These are phyloP conservation scores for Darksidea phi DNA, from an alignment of 495 filamentous ascomycete genomes.

Conservation along the genomic window DNA sequence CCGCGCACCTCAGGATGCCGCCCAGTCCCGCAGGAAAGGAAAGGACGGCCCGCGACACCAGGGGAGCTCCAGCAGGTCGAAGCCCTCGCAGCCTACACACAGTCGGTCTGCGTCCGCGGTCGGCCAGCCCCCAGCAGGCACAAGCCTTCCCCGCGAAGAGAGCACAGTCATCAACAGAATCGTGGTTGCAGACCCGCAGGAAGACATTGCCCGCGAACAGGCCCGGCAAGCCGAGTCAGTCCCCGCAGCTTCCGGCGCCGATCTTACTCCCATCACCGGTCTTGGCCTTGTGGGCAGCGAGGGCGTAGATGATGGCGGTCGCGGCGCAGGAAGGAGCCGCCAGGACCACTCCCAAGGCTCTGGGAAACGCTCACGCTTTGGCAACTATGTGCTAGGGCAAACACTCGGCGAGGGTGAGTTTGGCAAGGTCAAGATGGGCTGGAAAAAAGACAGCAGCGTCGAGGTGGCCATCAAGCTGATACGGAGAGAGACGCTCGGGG, in stretches of 20 bases:
- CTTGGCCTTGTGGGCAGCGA: constrained; percentile 56
- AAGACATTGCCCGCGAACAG: constrained; percentile 73
- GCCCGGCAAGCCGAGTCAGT: constrained; percentile 67
- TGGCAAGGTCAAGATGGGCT: constrained; percentile 98
- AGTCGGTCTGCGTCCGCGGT: constrained; percentile 49
- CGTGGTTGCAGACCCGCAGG: constrained; percentile 72
- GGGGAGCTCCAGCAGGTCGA: constrained; percentile 34
- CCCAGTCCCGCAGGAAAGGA: constrained; percentile 52
- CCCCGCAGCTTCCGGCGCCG: constrained; percentile 50
- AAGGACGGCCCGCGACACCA: constrained; percentile 48
- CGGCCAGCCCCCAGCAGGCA: constrained; percentile 43
- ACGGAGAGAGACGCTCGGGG: constrained; percentile 79
- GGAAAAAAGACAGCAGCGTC: constrained; percentile 92
- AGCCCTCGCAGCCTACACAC: constrained; percentile 38
- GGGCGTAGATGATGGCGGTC: constrained; percentile 60
- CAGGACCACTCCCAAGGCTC: constrained; percentile 67
- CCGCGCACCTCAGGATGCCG: constrained; percentile 35
- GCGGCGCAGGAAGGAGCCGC: constrained; percentile 64
- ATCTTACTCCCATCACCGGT: constrained; percentile 53
- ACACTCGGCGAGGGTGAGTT: constrained; percentile 99
- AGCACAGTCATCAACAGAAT: constrained; percentile 76
- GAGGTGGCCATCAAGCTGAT: constrained; percentile 99
- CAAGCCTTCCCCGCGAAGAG: constrained; percentile 59
- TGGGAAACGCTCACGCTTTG: constrained; percentile 81
- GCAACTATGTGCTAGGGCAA: constrained; percentile 90